These are phyloP conservation scores for Phytopythium chamaehyphon DNA, from an alignment of 352 stramenopile species.

Conservation along the genomic window DNA sequence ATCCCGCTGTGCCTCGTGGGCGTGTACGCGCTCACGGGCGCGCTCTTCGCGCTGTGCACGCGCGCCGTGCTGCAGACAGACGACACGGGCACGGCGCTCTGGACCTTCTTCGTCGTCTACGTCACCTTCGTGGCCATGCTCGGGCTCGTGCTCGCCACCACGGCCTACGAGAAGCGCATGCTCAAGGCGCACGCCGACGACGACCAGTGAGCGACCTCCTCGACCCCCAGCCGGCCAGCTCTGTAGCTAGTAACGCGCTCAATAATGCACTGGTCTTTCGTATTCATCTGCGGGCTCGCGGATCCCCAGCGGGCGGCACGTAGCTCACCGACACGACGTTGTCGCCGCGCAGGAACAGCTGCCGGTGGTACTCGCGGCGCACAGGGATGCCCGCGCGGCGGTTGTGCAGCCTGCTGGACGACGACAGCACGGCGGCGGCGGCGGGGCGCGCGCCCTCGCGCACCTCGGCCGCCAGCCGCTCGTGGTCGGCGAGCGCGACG, in stretches of 20 bases:
- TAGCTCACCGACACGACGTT: conserved; percentile 79
- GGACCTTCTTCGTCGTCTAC: conserved; percentile 77
- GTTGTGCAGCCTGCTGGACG: conserved; percentile 37
- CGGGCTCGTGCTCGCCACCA: conserved; percentile 52
- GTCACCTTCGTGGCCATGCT: conserved; percentile 60
- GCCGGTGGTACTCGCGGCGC: conserved; percentile 55
- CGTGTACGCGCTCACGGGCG: conserved; percentile 58
- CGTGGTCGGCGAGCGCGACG: conserved; percentile 36
- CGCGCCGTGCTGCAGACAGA: conserved; percentile 72
- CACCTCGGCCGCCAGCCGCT: conserved; percentile 26
- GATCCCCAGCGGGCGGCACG: conserved; percentile 22
- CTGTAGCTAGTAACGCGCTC: no score
- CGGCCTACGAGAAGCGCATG: conserved; percentile 62
- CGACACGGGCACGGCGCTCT: conserved; percentile 73
- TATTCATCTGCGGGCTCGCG: conserved; percentile 7
- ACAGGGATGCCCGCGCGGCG: conserved; percentile 20
- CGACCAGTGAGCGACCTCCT: conserved; percentile 16
- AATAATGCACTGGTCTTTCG: conserved; percentile 4
- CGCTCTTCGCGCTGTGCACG: conserved; percentile 69
- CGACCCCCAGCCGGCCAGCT: neutral
- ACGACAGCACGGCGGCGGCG: conserved; percentile 38
- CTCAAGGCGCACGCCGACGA: conserved; percentile 42
- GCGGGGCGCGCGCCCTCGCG: conserved; percentile 15
- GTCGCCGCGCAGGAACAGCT: conserved; percentile 92
- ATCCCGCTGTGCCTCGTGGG: conserved; percentile 57